Evolutionary conservation across 441 rosid genomes (phyloP), one percentile per base, ranked within the genome.

Genomic region (Pelargonium myrrhifolium): DNA sequence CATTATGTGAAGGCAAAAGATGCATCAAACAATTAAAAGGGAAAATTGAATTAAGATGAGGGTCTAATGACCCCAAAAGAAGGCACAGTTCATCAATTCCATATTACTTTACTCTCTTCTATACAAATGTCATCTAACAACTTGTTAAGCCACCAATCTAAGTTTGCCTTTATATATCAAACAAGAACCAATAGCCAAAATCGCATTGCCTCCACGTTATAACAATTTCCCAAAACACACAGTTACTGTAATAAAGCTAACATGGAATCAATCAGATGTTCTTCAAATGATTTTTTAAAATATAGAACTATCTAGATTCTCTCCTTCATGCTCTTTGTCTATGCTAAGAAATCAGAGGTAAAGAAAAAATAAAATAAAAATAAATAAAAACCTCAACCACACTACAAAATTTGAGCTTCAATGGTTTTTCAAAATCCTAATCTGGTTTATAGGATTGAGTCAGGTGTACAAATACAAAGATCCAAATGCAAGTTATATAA

Each of bases 401-500:
- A 20, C 26, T 55, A 55, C 26, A 55, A 18, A 4, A 55, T 55
- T 24, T 18, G 60, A 55, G 26, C 60, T 15, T 55, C 1, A 18
- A 6, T 22, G 14, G 60, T 55, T 55, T 18, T 26, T 55, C 60
- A 18, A 20, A 55, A 55, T 55, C 60, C 60, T 9, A 11, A 20
- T 7, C 21, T 9, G 10, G 20, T 17, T 17, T 53, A 53, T 8
- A 17, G 10, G 60, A 53, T 53, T 7, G 20, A 53, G 0, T 53
- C 7, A 53, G 10, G 24, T 17, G 24, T 18, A 17, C 1, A n/a
- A 17, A 18, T 18, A 9, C 60, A 55, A 55, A 18, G 60, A 55
- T 55, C 60, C 60, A 55, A 55, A 55, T 55, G 60, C 60, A 55
- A 55, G 60, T 55, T 6, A 53, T 24, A 17, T 9, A 53, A 31